Evolutionary conservation across 306 rosid genomes (phyloP).

Genomic region (Clitoria ternatea): DNA sequence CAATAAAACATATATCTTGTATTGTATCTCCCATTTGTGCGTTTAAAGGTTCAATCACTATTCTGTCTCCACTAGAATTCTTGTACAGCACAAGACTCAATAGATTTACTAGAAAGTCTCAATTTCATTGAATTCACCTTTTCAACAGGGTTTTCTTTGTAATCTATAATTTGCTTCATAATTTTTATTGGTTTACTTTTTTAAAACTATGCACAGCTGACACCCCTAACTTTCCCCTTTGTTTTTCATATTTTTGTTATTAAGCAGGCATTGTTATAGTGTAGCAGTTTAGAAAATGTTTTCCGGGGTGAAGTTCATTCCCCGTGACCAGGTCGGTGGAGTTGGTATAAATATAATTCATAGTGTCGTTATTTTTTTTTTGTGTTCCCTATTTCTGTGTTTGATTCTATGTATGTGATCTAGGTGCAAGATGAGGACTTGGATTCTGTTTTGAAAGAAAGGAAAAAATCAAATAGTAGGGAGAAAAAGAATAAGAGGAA

Average conservation of each 20-base stretch:
- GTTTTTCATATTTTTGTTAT: neutral
- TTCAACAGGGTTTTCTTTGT: too few relatives aligned
- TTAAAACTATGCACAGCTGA: too few relatives aligned
- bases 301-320: slow-evolving; percentile 43
- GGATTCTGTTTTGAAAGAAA: slow-evolving; percentile 31
- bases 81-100: too few relatives aligned
- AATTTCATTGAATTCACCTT: too few relatives aligned
- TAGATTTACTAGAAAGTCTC: too few relatives aligned
- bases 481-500: slow-evolving; percentile 36
- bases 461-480: slow-evolving; percentile 33
- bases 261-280: slow-evolving; percentile 8
- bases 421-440: slow-evolving; percentile 35
- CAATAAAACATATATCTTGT: too few relatives aligned
- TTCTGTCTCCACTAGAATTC: too few relatives aligned
- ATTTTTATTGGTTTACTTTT: too few relatives aligned
- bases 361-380: neutral
- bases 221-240: too few relatives aligned
- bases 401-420: neutral
- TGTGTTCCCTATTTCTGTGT: neutral
- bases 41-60: too few relatives aligned
- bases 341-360: neutral
- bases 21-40: too few relatives aligned
- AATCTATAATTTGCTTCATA: too few relatives aligned
- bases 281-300: slow-evolving; percentile 29
- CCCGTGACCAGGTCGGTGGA: slow-evolving; percentile 38